Evolutionary conservation across 306 rosid species (phyloP).

Genomic region (Malus sylvestris): DNA sequence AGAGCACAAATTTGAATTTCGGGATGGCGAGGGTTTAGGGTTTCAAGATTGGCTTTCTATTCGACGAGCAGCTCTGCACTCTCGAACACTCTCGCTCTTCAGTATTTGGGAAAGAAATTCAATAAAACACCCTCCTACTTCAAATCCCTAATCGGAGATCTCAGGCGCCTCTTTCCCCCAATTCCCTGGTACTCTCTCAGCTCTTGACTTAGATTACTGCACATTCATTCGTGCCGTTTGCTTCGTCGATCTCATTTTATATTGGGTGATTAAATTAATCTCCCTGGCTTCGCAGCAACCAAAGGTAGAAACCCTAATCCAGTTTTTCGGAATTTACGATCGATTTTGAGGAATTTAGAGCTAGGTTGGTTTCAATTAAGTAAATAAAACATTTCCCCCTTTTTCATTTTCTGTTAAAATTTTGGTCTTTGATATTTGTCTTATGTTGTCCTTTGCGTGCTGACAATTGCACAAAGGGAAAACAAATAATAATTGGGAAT

Average conservation of each 20-base stretch:
- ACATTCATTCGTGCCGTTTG: no score
- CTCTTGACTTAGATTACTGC: background rate
- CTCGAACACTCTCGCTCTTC: background rate
- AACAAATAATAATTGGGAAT: background rate
- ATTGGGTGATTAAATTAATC: background rate
- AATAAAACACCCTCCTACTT: background rate
- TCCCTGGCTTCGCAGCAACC: background rate
- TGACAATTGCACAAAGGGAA: background rate
- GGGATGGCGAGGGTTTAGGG: slow-evolving; percentile 22
- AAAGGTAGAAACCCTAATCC: background rate
- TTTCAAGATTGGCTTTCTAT: slow-evolving; percentile 8
- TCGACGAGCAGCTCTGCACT: background rate
- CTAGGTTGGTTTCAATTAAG: background rate
- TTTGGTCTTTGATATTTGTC: background rate
- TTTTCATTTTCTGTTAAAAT: background rate
- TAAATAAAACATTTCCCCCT: background rate
- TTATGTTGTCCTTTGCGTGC: slow-evolving; percentile 1
- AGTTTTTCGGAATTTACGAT: background rate
- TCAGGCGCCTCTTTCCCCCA: background rate
- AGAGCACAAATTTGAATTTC: background rate
- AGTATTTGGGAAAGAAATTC: background rate
- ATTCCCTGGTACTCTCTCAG: slow-evolving; percentile 24
- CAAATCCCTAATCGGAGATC: slow-evolving; percentile 1
- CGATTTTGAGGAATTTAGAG: background rate
- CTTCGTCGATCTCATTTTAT: background rate